phyloP scores from a whole-genome alignment of 352 stramenopile genomes.

The Hyaloperonospora arabidopsidis region DNA sequence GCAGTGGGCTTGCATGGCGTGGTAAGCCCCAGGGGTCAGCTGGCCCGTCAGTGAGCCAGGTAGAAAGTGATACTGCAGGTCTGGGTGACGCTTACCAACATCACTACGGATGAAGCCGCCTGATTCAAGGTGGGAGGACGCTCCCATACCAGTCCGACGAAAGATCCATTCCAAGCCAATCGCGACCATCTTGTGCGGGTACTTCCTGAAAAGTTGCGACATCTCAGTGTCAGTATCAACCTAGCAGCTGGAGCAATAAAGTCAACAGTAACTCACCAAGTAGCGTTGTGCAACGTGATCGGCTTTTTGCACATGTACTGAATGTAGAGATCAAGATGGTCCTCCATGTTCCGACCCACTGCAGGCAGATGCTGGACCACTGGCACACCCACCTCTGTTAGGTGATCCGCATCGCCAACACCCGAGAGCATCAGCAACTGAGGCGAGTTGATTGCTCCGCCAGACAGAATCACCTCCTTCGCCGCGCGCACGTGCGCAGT shows the following conservation, averaged over 20 bases:
- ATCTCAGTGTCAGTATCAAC: conserved; percentile 2
- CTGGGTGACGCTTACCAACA: conserved; percentile 70
- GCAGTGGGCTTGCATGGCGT: conserved; percentile 84
- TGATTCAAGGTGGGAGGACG: conserved; percentile 76
- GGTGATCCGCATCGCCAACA: conserved; percentile 63
- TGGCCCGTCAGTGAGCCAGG: conserved; percentile 55
- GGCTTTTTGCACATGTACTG: conserved; percentile 86
- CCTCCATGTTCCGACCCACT: conserved; percentile 85
- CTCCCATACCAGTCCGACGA: conserved; percentile 55
- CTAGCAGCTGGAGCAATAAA: conserved; percentile 4
- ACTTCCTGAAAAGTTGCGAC: conserved; percentile 33
- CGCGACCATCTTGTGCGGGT: conserved; percentile 81
- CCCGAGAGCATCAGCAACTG: conserved; percentile 86
- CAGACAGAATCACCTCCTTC: conserved; percentile 85
- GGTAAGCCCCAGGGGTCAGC: conserved; percentile 29
- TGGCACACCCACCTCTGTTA: conserved; percentile 68
- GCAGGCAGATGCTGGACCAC: conserved; percentile 70
- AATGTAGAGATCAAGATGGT: conserved; percentile 85
- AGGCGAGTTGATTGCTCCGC: conserved; percentile 84
- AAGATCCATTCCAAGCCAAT: conserved; percentile 84
- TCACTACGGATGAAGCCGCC: conserved; percentile 65
- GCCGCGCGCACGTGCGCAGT: conserved; percentile 42
- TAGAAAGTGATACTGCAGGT: conserved; percentile 88
- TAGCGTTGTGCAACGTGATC: conserved; percentile 87
- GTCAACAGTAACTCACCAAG: conserved; percentile 30